Percentiles rank a stretch among this genome's conserved stretches.
Evolutionary conservation across 2,329 filamentous ascomycete species (phyloP).

Genomic region (Arthrinium phaeospermum): DNA sequence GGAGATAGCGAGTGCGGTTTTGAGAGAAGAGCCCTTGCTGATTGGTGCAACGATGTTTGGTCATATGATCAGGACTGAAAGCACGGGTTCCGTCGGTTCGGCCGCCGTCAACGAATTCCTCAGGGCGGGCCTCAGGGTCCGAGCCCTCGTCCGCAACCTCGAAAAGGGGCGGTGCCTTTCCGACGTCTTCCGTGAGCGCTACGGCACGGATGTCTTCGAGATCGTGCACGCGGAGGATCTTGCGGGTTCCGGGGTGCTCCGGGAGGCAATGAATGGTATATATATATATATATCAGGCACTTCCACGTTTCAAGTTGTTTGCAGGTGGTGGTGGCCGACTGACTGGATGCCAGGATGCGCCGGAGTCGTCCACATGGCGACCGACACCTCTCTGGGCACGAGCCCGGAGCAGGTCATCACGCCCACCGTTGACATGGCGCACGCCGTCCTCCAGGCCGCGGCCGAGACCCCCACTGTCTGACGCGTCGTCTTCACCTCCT

Average conservation of each 20-base stretch:
- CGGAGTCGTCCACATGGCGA: not conserved
- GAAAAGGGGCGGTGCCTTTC: not conserved
- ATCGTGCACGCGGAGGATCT: not conserved
- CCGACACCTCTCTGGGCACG: not conserved
- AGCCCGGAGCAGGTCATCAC: not conserved
- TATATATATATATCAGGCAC: not conserved
- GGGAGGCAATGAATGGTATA: not conserved
- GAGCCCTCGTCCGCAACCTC: not conserved
- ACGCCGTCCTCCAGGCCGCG: not conserved
- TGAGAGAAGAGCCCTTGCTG: not conserved
- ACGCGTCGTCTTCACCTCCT: not conserved
- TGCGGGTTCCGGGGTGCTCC: not conserved
- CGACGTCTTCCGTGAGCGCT: not conserved
- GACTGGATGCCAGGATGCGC: not conserved
- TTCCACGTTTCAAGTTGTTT: not conserved
- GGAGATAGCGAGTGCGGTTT: not conserved
- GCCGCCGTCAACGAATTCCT: not conserved
- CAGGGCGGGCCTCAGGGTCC: not conserved
- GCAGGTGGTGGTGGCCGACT: not conserved
- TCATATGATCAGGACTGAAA: not conserved
- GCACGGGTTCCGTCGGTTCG: slow-evolving; percentile 1
- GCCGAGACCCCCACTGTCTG: not conserved
- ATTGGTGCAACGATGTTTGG: not conserved
- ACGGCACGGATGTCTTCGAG: not conserved
- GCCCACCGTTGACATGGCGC: not conserved